phyloP scores from a whole-genome alignment of 148 eudicot species.

The Dysphania ambrosioides region DNA sequence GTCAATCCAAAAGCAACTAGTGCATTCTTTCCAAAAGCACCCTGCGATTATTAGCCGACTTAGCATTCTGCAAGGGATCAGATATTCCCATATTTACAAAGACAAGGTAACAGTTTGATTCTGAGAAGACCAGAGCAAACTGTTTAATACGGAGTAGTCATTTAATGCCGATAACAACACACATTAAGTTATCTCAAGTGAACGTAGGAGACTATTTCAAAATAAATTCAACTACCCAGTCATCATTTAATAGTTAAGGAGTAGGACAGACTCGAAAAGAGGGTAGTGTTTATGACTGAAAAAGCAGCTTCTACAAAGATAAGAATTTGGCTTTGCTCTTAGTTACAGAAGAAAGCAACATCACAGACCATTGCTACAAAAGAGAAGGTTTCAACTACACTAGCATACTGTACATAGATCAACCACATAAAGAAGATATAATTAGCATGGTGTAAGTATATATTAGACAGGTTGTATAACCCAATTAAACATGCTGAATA shows the following conservation, averaged over 20 bases:
- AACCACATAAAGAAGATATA: neutral
- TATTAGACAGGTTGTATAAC: neutral
- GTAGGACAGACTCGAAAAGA: neutral
- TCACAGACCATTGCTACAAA: neutral
- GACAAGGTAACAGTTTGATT: neutral
- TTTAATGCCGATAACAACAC: neutral
- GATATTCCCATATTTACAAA: neutral
- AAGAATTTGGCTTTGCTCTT: neutral
- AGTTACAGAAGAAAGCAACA: neutral
- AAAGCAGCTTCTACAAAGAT: neutral
- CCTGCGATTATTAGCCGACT: no score
- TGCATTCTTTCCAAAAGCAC: conserved; percentile 83
- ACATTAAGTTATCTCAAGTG: neutral
- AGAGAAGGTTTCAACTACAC: neutral
- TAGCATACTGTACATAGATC: neutral
- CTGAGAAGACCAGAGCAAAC: neutral
- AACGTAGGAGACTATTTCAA: neutral
- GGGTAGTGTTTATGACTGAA: neutral
- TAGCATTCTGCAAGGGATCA: neutral
- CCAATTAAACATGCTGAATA: neutral
- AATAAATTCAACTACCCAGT: no score
- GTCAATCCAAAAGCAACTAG: conserved; percentile 76
- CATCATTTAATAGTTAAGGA: no score
- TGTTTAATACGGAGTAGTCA: neutral
- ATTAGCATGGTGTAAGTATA: neutral